Percentiles rank a stretch among this genome's conserved stretches.
phyloP scores from a whole-genome alignment of 805 yeast genomes.

The Candida montana region DNA sequence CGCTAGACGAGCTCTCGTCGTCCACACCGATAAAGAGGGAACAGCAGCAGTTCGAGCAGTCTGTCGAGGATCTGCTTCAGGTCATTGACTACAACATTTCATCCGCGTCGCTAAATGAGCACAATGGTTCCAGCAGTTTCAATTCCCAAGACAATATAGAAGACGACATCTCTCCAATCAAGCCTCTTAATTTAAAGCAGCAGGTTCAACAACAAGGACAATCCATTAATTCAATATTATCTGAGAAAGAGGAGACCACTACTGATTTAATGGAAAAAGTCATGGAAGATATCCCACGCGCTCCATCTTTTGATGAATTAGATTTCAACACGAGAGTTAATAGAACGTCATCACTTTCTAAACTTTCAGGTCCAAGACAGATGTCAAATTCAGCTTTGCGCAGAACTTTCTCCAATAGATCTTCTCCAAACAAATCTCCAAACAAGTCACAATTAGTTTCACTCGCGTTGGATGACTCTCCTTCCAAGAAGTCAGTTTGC shows the following conservation, averaged over 20 bases:
- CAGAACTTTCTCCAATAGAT: slow-evolving; percentile 16
- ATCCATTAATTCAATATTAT: not conserved
- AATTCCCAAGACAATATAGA: slow-evolving; percentile 9
- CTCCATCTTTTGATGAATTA: slow-evolving; percentile 30
- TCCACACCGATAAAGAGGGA: slow-evolving; percentile 21
- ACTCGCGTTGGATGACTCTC: slow-evolving; percentile 21
- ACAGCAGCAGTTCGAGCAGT: slow-evolving; percentile 18
- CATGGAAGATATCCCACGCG: slow-evolving; percentile 22
- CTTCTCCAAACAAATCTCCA: slow-evolving; percentile 11
- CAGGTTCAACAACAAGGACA: slow-evolving; percentile 5
- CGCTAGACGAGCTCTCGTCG: slow-evolving; percentile 10
- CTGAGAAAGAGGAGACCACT: not conserved
- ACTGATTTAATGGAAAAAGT: slow-evolving; percentile 5
- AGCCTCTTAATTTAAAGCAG: slow-evolving; percentile 23
- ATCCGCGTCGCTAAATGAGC: slow-evolving; percentile 14
- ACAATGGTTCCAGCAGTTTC: slow-evolving; percentile 2
- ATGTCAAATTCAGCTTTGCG: slow-evolving; percentile 18
- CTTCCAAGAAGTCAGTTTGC: slow-evolving; percentile 33
- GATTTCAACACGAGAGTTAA: slow-evolving; percentile 26
- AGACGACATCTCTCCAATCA: slow-evolving; percentile 20
- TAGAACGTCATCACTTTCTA: slow-evolving; percentile 24
- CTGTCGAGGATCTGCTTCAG: slow-evolving; percentile 35
- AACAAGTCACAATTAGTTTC: not conserved
- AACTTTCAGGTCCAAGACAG: slow-evolving; percentile 27
- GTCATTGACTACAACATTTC: slow-evolving; percentile 25